Conservation (phyloP, 176 grass and related monocot genomes). For the Poa annua region DNA sequence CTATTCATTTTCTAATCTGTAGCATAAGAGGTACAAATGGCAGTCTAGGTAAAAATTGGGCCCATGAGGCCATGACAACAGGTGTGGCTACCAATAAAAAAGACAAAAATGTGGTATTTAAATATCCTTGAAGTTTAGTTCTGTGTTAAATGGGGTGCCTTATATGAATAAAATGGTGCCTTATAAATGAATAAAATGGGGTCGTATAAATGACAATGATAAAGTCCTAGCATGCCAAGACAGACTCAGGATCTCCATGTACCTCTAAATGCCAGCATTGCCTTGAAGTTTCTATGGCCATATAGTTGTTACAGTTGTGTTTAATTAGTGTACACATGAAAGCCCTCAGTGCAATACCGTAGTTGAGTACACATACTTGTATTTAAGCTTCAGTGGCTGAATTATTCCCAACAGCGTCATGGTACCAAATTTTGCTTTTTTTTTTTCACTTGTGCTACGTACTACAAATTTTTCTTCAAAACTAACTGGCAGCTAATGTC, state of each 20-base stretch:
- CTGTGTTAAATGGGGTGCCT: not conserved
- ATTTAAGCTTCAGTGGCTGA: not conserved
- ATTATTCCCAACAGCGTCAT: not conserved
- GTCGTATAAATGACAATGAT: not conserved
- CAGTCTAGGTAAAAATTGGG: not conserved
- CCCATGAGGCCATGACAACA: not conserved
- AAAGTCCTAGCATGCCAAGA: not conserved
- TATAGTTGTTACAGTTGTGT: conserved; percentile 3
- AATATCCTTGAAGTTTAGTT: not conserved
- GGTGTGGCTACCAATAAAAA: too few relatives aligned
- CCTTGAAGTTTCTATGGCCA: not conserved
- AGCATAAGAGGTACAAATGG: not conserved
- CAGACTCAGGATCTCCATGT: not conserved
- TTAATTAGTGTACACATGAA: not conserved
- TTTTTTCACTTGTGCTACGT: not conserved
- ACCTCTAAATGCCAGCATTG: not conserved
- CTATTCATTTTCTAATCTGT: not conserved
- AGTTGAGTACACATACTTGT: not conserved
- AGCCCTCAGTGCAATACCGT: not conserved
- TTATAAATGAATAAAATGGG: not conserved
- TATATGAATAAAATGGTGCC: not conserved
- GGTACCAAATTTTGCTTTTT: not conserved
- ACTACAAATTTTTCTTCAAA: not conserved
- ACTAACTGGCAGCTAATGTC: conserved; percentile 4
- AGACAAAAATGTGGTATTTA: not conserved